Conservation (phyloP, 306 rosid genomes). For the Fagus crenata region DNA sequence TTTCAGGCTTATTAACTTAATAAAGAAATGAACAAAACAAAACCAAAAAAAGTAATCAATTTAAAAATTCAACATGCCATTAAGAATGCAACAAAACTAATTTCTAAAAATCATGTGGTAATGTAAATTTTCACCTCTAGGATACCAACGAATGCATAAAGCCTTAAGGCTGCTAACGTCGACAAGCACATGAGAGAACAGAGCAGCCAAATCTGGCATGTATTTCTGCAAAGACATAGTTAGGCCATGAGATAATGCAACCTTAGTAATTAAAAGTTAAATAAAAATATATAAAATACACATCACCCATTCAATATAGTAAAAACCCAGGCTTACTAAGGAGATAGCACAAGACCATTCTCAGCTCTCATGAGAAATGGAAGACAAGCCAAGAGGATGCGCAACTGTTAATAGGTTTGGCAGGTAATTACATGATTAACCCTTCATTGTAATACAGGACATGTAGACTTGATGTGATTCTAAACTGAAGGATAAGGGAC, state of each 20-base stretch:
- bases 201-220: constrained; percentile 89
- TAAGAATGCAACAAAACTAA: neutral
- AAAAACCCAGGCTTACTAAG: neutral
- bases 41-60: neutral
- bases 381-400: neutral
- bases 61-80: neutral
- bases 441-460: neutral
- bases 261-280: too few relatives aligned
- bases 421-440: neutral
- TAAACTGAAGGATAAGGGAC: neutral
- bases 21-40: neutral
- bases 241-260: constrained; percentile 11
- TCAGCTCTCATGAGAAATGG: neutral
- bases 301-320: neutral
- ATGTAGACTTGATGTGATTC: neutral
- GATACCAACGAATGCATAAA: constrained; percentile 90
- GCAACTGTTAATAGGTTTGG: neutral
- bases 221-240: constrained; percentile 64
- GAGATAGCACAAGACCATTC: neutral
- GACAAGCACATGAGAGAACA: constrained; percentile 90
- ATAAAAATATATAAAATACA: neutral
- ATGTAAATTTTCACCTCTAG: constrained; percentile 57
- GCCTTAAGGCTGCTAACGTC: constrained; percentile 94
- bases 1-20: neutral
- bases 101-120: neutral